Evolutionary conservation across 805 yeast genomes (phyloP), one percentile per base, ranked within the genome.

Genomic region (Vanderwaltozyma verrucispora): DNA sequence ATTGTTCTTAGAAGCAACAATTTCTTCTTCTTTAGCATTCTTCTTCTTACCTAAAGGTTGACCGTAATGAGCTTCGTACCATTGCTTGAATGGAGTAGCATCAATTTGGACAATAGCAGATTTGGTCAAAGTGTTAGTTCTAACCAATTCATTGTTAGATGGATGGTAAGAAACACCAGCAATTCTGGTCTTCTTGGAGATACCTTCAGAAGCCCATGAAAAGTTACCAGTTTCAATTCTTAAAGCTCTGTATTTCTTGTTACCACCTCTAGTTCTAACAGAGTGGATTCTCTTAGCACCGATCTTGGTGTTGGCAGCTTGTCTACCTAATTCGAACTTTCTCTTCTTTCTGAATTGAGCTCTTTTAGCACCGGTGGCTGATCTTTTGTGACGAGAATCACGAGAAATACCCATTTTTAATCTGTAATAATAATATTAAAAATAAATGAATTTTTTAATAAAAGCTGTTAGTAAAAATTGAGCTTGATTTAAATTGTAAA

Each of bases 261-360:
- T 89, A 72, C 98, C 98, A 75, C 98, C 98, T 76, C 98, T 88
- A 69, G 95, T 86, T 80, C 98, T 94, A 65, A 92, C 96, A 59
- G 94, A 60, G 80, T 92, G 98, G 66, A 92, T 88, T 77, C 98
- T 86, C 85, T 92, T 92, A 60, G 94, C 70, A 67, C 97, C 98
- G 64, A 92, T 88, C 79, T 86, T 88, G 75, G 98, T 89, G 88
- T 83, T 87, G 67, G 98, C 95, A 63, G 96, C 80, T 78, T 92
- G 98, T 76, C 98, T 92, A 63, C 98, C 98, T 71, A 84, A 80
- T 77, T 89, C 98, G 68, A 92, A 89, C 94, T 89, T 92, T 80
- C 98, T 80, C 95, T 89, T 89, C 89, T 89, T 89, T 86, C 97
- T 89, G 95, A 80, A 85, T 74, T 87, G 95, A 72, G 97, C 97